phyloP scores from a whole-genome alignment of 169 alveolate species.

The Ichthyophthirius multifiliis region DNA sequence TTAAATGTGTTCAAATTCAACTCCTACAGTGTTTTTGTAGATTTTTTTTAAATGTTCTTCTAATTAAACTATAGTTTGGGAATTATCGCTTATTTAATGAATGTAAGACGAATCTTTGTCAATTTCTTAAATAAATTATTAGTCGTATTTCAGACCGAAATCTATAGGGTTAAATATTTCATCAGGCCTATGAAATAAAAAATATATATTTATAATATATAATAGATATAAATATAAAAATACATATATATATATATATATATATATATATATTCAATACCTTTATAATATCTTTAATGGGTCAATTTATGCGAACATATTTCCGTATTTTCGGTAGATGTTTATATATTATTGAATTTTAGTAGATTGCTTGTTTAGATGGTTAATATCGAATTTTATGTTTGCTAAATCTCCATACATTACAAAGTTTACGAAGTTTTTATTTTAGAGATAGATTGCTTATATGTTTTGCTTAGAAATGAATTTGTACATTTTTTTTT shows the following conservation, averaged over 20 bases:
- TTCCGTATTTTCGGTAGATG: constrained; percentile 55
- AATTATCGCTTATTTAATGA: neutral
- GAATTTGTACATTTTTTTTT: too few species aligned
- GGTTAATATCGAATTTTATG: neutral
- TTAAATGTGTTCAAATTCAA: constrained; percentile 62
- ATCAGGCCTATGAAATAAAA: neutral
- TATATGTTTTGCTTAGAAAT: too few species aligned
- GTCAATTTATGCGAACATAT: constrained; percentile 44
- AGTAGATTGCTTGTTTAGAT: constrained; percentile 25
- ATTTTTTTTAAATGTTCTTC: constrained; percentile 35
- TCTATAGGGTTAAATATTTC: constrained; percentile 42
- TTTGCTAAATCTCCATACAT: neutral
- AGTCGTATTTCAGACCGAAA: constrained; percentile 31
- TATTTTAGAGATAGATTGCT: too few species aligned
- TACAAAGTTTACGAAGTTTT: too few species aligned
- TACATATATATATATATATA: neutral
- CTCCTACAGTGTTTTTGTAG: constrained; percentile 55
- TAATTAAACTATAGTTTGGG: constrained; percentile 40
- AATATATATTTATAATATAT: neutral
- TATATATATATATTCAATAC: neutral
- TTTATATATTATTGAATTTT: constrained; percentile 41
- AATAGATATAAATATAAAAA: neutral
- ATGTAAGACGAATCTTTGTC: constrained; percentile 14
- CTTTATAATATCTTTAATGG: constrained; percentile 42
- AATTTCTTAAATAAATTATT: neutral